phyloP scores from a whole-genome alignment of 1,284 basidiomycete genomes.

The Vanrija pseudolonga region DNA sequence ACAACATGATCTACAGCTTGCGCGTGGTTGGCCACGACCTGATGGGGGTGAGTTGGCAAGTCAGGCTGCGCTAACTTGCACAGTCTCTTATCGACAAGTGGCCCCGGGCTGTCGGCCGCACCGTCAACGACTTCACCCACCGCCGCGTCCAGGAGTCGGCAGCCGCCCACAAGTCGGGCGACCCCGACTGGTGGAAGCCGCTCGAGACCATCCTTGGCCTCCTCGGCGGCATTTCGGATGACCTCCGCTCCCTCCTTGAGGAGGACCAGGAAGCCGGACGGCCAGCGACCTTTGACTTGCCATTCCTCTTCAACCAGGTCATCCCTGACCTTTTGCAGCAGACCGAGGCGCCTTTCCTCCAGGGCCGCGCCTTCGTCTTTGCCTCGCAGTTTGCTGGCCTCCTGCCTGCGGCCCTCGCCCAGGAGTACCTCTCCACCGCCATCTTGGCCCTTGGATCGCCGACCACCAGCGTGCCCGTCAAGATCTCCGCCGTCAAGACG shows the following conservation, averaged over 20 bases:
- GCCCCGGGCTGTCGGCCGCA: constrained; percentile 57
- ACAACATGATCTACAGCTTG: constrained; percentile 74
- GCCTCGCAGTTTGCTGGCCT: constrained; percentile 80
- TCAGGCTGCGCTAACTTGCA: neutral
- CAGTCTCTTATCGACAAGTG: constrained; percentile 71
- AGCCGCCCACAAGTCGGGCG: constrained; percentile 27
- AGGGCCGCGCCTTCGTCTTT: constrained; percentile 91
- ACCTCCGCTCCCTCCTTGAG: constrained; percentile 70
- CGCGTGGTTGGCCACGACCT: constrained; percentile 81
- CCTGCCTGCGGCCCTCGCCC: constrained; percentile 66
- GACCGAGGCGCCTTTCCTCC: constrained; percentile 75
- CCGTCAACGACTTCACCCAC: constrained; percentile 62
- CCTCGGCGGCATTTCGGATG: constrained; percentile 77
- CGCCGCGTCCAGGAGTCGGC: constrained; percentile 44
- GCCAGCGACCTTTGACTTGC: constrained; percentile 68
- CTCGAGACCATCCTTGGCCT: constrained; percentile 79
- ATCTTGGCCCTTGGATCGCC: constrained; percentile 74
- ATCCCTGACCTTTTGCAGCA: constrained; percentile 67
- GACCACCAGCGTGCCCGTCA: constrained; percentile 73
- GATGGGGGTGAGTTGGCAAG: constrained; percentile 58
- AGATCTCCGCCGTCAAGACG: constrained; percentile 88
- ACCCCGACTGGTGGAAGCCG: constrained; percentile 65
- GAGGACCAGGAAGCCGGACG: constrained; percentile 62
- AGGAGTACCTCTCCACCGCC: constrained; percentile 81
- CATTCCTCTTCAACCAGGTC: constrained; percentile 68